Conservation (phyloP, 306 rosid genomes). For the Pterocarpus macrocarpus region DNA sequence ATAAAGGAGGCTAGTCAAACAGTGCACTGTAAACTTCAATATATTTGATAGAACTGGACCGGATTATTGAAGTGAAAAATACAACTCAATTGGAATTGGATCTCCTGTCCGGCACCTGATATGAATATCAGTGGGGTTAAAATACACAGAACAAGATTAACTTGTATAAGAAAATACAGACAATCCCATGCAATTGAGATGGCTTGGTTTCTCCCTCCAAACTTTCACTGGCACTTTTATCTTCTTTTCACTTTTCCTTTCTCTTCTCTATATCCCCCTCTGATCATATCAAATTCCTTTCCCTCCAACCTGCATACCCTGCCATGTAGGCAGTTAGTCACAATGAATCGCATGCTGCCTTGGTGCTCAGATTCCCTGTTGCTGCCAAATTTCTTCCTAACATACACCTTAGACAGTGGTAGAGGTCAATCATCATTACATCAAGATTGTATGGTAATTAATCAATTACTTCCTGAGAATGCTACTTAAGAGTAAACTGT, state of each 20-base stretch:
- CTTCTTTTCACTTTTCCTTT: background rate
- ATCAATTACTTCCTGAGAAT: background rate
- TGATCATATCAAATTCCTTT: background rate
- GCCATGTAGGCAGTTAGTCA: background rate
- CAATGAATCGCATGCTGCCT: background rate
- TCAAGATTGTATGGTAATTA: background rate
- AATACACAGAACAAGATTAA: conserved; percentile 1
- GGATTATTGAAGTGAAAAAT: background rate
- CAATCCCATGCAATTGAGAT: conserved; percentile 7
- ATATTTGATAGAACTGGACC: conserved; percentile 3
- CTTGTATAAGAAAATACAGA: background rate
- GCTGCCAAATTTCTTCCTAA: background rate
- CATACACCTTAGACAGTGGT: background rate
- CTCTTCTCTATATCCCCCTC: background rate
- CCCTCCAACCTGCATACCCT: background rate
- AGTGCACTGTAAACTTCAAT: background rate
- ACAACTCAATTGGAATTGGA: background rate
- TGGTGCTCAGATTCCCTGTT: too few species aligned
- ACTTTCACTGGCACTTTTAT: background rate
- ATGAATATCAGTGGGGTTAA: background rate
- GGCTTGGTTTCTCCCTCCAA: background rate
- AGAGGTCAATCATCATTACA: background rate
- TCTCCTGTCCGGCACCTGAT: background rate
- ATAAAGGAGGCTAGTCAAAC: background rate
- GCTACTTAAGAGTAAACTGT: background rate